Conservation (phyloP, 371 early-diverging fungal species). For the Umbelopsis sp. region DNA sequence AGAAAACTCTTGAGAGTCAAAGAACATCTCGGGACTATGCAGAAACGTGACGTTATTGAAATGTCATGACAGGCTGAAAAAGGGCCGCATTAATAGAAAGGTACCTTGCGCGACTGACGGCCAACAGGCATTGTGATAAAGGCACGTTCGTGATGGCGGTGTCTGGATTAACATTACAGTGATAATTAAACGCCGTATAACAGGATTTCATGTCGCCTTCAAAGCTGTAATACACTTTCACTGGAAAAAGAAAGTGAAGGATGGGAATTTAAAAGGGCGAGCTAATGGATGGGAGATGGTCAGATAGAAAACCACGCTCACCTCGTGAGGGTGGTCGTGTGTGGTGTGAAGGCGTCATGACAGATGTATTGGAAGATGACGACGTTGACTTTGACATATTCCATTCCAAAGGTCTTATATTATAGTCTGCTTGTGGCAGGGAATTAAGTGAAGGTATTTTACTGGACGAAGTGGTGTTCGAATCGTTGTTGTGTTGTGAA, state of each 20-base stretch:
- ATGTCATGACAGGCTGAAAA: no score
- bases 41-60: neutral
- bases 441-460: neutral
- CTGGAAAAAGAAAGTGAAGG: neutral
- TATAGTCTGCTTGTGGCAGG: neutral
- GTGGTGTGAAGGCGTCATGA: neutral
- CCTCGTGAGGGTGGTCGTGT: neutral
- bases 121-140: neutral
- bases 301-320: neutral
- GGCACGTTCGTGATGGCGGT: neutral
- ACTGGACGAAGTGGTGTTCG: neutral
- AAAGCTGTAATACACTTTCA: slow-evolving; percentile 4
- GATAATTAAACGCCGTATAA: neutral
- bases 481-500: slow-evolving; percentile 1
- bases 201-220: slow-evolving; percentile 5
- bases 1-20: slow-evolving; percentile 4
- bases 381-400: neutral
- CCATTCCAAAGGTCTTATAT: neutral
- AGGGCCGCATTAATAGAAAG: neutral
- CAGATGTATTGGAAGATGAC: neutral
- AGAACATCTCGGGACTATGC: slow-evolving; percentile 4
- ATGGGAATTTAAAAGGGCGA: neutral
- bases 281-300: neutral
- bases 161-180: neutral
- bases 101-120: slow-evolving; percentile 2